Percentiles rank a stretch among this genome's conserved stretches.
These are phyloP conservation scores for Phaseolus coccineus DNA, from an alignment of 331 rosid genomes.

Conservation along the genomic window DNA sequence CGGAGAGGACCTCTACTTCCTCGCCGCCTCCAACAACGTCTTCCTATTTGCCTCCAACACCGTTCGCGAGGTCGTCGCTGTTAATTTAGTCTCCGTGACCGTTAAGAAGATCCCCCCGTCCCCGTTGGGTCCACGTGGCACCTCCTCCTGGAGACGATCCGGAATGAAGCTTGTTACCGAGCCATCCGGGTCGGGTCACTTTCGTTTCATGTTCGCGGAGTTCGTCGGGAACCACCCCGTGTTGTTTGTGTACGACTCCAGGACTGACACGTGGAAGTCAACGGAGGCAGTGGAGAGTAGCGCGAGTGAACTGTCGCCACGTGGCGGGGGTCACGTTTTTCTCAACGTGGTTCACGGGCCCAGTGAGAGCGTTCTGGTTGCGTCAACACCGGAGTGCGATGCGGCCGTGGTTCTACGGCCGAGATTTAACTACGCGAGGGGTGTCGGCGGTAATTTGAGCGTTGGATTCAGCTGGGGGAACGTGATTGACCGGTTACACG, in stretches of 20 bases:
- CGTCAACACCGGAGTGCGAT: not conserved
- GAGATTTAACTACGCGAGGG: conserved; percentile 35
- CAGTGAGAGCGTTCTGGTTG: conserved; percentile 56
- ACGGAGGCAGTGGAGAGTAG: conserved; percentile 41
- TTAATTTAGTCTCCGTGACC: conserved; percentile 56
- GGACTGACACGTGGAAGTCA: conserved; percentile 55
- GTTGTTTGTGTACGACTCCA: conserved; percentile 56
- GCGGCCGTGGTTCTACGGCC: conserved; percentile 55
- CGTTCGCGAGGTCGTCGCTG: conserved; percentile 57
- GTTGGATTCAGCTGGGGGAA: conserved; percentile 65
- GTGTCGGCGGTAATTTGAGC: conserved; percentile 6
- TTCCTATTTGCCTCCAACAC: conserved; percentile 71
- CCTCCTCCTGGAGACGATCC: conserved; percentile 71
- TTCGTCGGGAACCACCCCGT: conserved; percentile 53
- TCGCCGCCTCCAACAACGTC: conserved; percentile 61
- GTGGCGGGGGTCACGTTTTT: conserved; percentile 41
- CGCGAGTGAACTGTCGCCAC: conserved; percentile 22
- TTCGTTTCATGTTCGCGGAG: conserved; percentile 65
- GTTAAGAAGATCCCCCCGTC: conserved; percentile 67
- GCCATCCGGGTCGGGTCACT: conserved; percentile 48
- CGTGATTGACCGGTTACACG: conserved; percentile 59
- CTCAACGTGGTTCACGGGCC: conserved; percentile 53
- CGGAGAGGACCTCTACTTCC: conserved; percentile 64
- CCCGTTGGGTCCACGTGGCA: conserved; percentile 75
- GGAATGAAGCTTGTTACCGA: conserved; percentile 65